A percentile compares a stretch with the other conserved stretches of the same genome.
Evolutionary conservation across 2,329 filamentous ascomycete species (phyloP).

Genomic region (Colletotrichum sp.): DNA sequence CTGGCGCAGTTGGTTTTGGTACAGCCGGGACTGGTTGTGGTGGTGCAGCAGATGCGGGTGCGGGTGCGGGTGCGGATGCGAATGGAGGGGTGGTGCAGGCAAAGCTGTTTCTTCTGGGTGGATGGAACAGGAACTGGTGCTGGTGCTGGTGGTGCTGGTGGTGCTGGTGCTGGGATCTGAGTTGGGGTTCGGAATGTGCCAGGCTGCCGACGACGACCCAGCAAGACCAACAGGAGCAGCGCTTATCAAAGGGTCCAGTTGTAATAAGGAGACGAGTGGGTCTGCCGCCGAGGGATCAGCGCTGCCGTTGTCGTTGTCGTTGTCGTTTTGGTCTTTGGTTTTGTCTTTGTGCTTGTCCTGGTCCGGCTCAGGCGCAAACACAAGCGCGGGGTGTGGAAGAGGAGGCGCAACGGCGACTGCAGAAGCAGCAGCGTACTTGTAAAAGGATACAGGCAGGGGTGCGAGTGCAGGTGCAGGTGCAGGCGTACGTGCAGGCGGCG

Average conservation of each 20-base stretch:
- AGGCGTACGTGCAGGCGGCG: neutral
- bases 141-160: neutral
- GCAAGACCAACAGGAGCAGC: neutral
- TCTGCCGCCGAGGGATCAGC: neutral
- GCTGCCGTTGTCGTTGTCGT: neutral
- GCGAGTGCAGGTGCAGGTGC: neutral
- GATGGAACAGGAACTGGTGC: neutral
- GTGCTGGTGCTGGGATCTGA: neutral
- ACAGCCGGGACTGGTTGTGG: neutral
- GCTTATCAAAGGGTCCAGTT: neutral
- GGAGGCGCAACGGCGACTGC: neutral
- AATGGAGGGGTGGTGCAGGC: neutral
- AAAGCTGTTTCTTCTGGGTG: neutral
- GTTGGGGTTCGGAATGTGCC: constrained; percentile 1
- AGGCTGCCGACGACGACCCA: neutral
- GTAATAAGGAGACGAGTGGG: neutral
- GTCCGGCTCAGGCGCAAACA: neutral
- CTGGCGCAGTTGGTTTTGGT: neutral
- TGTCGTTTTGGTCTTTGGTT: neutral
- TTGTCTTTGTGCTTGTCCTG: neutral
- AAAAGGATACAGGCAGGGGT: neutral
- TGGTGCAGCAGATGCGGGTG: neutral
- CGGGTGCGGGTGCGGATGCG: constrained; percentile 8
- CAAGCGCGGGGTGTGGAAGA: neutral
- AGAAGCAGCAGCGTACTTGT: neutral